Base-by-base conservation (phyloP, 1,139 yeast genomes). In the Debaryomycetaceae sp. region DNA sequence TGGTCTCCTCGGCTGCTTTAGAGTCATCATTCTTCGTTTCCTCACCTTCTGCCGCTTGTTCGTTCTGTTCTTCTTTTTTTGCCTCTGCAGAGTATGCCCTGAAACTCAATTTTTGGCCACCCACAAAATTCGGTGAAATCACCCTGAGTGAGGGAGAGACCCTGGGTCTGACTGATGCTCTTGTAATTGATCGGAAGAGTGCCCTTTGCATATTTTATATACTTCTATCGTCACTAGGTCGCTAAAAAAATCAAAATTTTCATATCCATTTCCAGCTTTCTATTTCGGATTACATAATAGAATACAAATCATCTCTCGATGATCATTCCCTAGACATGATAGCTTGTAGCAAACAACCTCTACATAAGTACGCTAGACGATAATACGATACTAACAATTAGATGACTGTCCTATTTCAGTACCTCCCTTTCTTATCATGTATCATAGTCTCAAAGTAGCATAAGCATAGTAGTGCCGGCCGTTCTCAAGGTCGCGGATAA, bases 191-290 rank as follows among this genome's bases (percentile, higher is more conserved):
- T 32, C 53, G 43, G 38, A 53, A 50, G 36, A 64, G 53, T 24
- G 64, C 55, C 61, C 67, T 63, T 46, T 65, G 67, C 70, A 65
- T 63, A 26, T 31, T 50, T 36, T 17, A 15, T 35, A 15, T 5
- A 30, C 26, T 11, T 22, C 11, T 8, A 22, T 22, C 11, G 11
- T 22, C 11, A 8, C 11, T 22, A 22, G n/a, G 26, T 22, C 7
- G 26, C 11, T 22, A 11, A 8, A 3, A 11, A 22, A 22, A 22
- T 22, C 26, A 22, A 22, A 22, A 22, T 22, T 22, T 22, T 22
- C 26, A 22, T 8, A 11, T 11, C 7, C 11, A 8, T 22, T 11
- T 8, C 11, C 26, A 22, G 7, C 26, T 22, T 3, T 2, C 7
- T 8, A 22, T 8, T 22, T 11, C 4, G 11, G 11, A 22, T 22